phyloP scores from a whole-genome alignment of 2,329 filamentous ascomycete genomes.

The Tolypocladium tropicale region DNA sequence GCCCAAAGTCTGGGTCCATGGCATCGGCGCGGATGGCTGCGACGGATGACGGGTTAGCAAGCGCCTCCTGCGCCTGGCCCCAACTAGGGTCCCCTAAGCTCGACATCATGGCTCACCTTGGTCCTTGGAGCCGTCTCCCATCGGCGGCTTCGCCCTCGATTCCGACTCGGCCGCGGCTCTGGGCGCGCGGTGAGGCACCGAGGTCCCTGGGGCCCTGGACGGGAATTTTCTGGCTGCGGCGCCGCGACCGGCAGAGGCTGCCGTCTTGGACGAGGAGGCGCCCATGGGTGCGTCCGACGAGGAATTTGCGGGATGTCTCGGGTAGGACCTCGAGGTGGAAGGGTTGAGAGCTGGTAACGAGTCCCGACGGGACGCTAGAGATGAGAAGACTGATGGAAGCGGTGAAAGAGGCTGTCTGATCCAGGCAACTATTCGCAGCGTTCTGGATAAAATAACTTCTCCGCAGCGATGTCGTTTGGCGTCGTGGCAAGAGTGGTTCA shows the following conservation, averaged over 20 bases:
- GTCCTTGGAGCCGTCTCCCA: conserved; percentile 6
- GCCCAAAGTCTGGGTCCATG: conserved; percentile 28
- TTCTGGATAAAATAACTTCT: too few relatives aligned
- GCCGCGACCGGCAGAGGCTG: conserved; percentile 10
- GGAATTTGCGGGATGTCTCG: not conserved
- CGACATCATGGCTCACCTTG: conserved; percentile 8
- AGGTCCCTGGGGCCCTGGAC: conserved; percentile 20
- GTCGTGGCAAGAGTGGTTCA: too few relatives aligned
- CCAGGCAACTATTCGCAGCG: too few relatives aligned
- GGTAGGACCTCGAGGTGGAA: not conserved
- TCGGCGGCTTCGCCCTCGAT: not conserved
- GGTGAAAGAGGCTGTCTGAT: too few relatives aligned
- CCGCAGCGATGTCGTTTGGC: too few relatives aligned
- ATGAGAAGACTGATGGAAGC: too few relatives aligned
- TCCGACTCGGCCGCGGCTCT: conserved; percentile 5
- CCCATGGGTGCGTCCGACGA: conserved; percentile 24
- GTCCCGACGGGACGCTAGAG: too few relatives aligned
- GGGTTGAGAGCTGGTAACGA: not conserved
- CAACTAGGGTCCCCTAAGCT: not conserved
- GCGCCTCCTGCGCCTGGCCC: not conserved
- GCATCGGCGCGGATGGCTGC: conserved; percentile 30
- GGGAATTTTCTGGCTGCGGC: conserved; percentile 34
- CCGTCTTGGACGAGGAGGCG: conserved; percentile 35
- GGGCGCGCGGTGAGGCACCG: conserved; percentile 8
- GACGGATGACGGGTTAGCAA: not conserved